phyloP scores from a whole-genome alignment of 371 early-diverging fungal genomes.

The Fennellomyces sp. region DNA sequence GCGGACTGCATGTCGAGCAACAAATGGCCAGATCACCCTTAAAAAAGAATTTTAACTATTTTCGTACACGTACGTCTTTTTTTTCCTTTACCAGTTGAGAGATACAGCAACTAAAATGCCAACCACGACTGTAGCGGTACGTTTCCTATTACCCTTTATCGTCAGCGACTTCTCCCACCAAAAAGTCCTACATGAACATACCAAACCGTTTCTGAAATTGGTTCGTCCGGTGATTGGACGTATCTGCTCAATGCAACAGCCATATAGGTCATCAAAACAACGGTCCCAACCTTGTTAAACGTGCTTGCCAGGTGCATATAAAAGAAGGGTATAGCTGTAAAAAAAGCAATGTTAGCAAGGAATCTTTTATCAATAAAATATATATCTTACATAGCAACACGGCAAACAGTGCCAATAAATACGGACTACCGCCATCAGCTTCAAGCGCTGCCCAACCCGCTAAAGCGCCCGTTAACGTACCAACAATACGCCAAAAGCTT shows the following conservation, averaged over 20 bases:
- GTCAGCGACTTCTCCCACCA: background rate
- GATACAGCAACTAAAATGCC: slow-evolving; percentile 57
- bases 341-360: background rate
- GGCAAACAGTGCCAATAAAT: slow-evolving; percentile 55
- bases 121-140: slow-evolving; percentile 54
- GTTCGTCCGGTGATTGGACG: slow-evolving; percentile 33
- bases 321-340: slow-evolving; percentile 44
- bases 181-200: too few species aligned
- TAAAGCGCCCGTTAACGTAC: slow-evolving; percentile 55
- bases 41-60: background rate
- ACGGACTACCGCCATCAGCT: slow-evolving; percentile 52
- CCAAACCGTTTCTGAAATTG: slow-evolving; percentile 44
- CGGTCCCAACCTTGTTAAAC: slow-evolving; percentile 48
- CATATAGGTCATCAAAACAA: slow-evolving; percentile 43
- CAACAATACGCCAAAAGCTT: slow-evolving; percentile 57
- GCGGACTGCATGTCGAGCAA: slow-evolving; percentile 60
- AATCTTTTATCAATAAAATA: background rate
- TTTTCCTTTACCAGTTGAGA: slow-evolving; percentile 45
- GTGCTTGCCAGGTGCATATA: slow-evolving; percentile 50
- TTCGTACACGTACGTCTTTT: background rate
- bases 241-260: slow-evolving; percentile 46
- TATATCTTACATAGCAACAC: slow-evolving; percentile 50
- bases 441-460: slow-evolving; percentile 55
- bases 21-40: slow-evolving; percentile 64
- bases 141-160: slow-evolving; percentile 33